phyloP scores from a whole-genome alignment of 1,284 basidiomycete species.

The Cutaneotrichosporon cutaneum region DNA sequence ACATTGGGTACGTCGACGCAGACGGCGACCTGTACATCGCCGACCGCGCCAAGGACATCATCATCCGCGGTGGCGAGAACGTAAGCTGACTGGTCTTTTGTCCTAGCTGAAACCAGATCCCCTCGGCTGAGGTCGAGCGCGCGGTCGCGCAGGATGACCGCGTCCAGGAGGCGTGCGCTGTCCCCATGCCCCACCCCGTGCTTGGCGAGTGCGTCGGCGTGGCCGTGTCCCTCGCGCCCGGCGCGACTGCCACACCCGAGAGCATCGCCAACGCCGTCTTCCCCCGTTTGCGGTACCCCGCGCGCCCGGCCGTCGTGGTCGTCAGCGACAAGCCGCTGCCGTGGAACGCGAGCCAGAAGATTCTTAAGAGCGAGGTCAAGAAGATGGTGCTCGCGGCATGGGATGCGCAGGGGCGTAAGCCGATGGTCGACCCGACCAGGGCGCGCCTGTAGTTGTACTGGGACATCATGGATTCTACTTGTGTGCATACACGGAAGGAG shows the following conservation, averaged over 20 bases:
- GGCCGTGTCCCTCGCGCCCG: conserved; percentile 33
- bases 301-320: conserved; percentile 22
- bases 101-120: too few relatives aligned
- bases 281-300: conserved; percentile 19
- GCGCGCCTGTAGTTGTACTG: conserved; percentile 17
- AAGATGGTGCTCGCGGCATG: conserved; percentile 21
- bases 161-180: conserved; percentile 41
- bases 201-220: conserved; percentile 47
- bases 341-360: conserved; percentile 24
- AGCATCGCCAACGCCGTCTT: conserved; percentile 12
- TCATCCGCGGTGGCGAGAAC: conserved; percentile 52
- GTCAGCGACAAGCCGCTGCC: conserved; percentile 28
- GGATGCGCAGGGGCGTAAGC: conserved; percentile 18
- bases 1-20: conserved; percentile 39
- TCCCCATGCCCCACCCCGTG: conserved; percentile 38
- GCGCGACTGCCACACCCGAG: conserved; percentile 14
- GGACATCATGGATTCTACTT: too few relatives aligned
- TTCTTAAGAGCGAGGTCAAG: conserved; percentile 23
- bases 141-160: conserved; percentile 38
- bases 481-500: too few relatives aligned
- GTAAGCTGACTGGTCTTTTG: too few relatives aligned
- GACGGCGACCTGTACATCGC: conserved; percentile 44
- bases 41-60: conserved; percentile 45
- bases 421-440: conserved; percentile 16
- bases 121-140: conserved; percentile 46